These are phyloP conservation scores for Daedalea quercina DNA, from an alignment of 768 basidiomycete species.

Conservation along the genomic window DNA sequence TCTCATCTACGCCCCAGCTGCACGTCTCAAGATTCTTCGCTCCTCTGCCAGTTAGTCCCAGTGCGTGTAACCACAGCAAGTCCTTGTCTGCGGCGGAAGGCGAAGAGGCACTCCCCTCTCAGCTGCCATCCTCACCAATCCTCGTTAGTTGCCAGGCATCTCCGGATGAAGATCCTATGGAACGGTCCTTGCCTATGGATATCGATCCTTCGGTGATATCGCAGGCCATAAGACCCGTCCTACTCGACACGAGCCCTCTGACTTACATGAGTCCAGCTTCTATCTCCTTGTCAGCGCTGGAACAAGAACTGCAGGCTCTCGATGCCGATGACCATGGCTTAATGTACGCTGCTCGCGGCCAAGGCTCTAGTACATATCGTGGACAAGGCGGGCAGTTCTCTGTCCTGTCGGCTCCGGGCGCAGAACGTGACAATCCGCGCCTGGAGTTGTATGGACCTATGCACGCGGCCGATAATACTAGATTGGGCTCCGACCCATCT, in stretches of 20 bases:
- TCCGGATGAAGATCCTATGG: no score
- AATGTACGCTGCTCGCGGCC: not conserved
- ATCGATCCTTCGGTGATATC: no score
- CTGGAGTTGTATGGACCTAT: no score
- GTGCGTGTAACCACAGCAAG: not conserved
- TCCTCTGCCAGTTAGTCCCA: not conserved
- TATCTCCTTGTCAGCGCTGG: not conserved
- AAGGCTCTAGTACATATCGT: not conserved
- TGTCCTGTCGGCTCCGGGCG: not conserved
- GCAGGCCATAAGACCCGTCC: no score
- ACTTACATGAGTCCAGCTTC: not conserved
- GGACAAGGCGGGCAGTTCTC: no score
- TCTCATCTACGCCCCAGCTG: not conserved
- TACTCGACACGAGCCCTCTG: not conserved
- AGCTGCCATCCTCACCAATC: no score
- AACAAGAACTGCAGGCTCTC: not conserved
- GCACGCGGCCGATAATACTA: no score
- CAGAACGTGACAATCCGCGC: no score
- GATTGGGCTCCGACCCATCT: no score
- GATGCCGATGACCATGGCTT: not conserved
- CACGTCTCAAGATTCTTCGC: conserved; percentile 8
- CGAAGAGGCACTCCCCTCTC: not conserved
- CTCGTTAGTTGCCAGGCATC: no score
- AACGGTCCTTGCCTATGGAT: no score
- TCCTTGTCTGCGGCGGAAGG: not conserved